phyloP scores from a whole-genome alignment of 768 basidiomycete species.

The Leccinum pellstonianum region DNA sequence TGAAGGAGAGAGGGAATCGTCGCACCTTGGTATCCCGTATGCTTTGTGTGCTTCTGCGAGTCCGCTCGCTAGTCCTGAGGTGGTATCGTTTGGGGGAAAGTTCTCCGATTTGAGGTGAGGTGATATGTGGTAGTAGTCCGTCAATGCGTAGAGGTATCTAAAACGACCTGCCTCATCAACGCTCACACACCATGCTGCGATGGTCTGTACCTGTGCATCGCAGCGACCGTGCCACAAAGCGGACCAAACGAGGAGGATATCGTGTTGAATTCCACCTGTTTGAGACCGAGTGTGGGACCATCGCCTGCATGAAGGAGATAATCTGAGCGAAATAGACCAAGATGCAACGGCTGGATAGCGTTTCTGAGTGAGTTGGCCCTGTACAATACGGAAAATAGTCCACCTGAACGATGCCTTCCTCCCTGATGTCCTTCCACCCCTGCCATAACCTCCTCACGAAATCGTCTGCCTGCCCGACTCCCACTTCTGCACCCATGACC shows the following conservation, averaged over 20 bases:
- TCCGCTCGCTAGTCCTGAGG: constrained; percentile 67
- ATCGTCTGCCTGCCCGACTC: constrained; percentile 79
- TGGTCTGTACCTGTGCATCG: constrained; percentile 76
- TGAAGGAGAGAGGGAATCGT: constrained; percentile 8
- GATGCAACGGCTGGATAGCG: constrained; percentile 62
- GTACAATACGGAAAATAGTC: not conserved
- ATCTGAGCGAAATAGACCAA: constrained; percentile 93
- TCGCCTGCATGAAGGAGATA: constrained; percentile 74
- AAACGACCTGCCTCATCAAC: not conserved
- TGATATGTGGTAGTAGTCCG: constrained; percentile 64
- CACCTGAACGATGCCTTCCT: constrained; percentile 61
- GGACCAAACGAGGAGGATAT: constrained; percentile 90
- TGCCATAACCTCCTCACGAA: constrained; percentile 87
- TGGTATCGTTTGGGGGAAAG: constrained; percentile 74
- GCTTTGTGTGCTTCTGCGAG: constrained; percentile 77
- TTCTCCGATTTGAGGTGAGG: constrained; percentile 51
- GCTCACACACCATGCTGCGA: too few species aligned
- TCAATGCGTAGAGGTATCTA: constrained; percentile 68
- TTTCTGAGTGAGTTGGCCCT: constrained; percentile 5
- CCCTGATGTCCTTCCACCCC: constrained; percentile 76
- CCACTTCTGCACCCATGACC: constrained; percentile 76
- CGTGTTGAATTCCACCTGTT: constrained; percentile 98
- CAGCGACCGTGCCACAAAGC: constrained; percentile 63
- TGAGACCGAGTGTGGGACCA: constrained; percentile 46
- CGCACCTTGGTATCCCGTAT: constrained; percentile 57